Percentiles rank a stretch among this genome's conserved stretches.
Evolutionary conservation across 768 basidiomycete species (phyloP).

Genomic region (Rhodotorula babjevae): DNA sequence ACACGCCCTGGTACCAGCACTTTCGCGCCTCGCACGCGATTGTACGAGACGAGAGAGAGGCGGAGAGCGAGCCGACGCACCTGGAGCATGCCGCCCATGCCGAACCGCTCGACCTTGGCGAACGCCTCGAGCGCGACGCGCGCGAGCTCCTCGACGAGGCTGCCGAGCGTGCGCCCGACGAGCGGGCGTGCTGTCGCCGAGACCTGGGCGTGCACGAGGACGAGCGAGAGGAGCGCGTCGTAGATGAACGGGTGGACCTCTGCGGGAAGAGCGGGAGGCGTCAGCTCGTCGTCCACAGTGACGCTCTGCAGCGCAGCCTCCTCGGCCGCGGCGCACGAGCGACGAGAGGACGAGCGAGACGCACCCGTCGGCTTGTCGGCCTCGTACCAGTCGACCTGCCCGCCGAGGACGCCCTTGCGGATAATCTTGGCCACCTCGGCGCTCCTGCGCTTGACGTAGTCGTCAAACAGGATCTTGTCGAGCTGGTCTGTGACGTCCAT

Average conservation of each 20-base stretch:
- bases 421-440: conserved; percentile 63
- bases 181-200: conserved; percentile 71
- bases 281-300: not conserved
- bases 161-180: conserved; percentile 72
- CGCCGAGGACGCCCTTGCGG: conserved; percentile 71
- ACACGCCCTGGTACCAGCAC: too few relatives aligned
- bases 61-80: conserved; percentile 52
- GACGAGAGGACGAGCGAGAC: conserved; percentile 26
- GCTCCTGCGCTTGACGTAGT: conserved; percentile 78
- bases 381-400: conserved; percentile 86
- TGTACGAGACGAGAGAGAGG: not conserved
- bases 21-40: too few relatives aligned
- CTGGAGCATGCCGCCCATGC: conserved; percentile 97
- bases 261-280: conserved; percentile 43
- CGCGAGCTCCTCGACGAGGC: conserved; percentile 76
- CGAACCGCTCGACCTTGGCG: conserved; percentile 81
- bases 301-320: too few relatives aligned
- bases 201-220: conserved; percentile 86
- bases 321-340: too few relatives aligned
- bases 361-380: conserved; percentile 84
- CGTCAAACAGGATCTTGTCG: conserved; percentile 82
- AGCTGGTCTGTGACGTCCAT: conserved; percentile 72
- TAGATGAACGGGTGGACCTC: conserved; percentile 95
- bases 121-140: conserved; percentile 79
- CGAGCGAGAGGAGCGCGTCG: conserved; percentile 77